Percentiles rank a stretch among this genome's conserved stretches.
Evolutionary conservation across 805 yeast genomes (phyloP).

Genomic region (Saccharomyces kudriavzevii): DNA sequence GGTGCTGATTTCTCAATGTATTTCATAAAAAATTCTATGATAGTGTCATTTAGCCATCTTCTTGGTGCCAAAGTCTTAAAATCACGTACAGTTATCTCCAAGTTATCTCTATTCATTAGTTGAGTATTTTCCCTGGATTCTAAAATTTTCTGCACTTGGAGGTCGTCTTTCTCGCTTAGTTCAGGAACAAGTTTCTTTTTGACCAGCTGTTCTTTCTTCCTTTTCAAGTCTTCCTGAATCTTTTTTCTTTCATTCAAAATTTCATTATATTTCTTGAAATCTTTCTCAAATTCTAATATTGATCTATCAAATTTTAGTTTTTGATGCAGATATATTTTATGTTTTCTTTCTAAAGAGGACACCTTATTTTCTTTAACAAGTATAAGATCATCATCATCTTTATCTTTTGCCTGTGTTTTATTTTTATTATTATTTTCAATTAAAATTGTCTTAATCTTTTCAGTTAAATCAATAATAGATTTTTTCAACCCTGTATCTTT

Average conservation of each 20-base stretch:
- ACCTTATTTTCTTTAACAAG: conserved; percentile 24
- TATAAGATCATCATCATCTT: conserved; percentile 20
- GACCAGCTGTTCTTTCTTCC: conserved; percentile 10
- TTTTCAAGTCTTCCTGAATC: conserved; percentile 28
- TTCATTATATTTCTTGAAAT: conserved; percentile 38
- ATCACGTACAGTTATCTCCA: conserved; percentile 62
- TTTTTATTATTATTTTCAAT: conserved; percentile 7
- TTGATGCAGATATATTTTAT: conserved; percentile 13
- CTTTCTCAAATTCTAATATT: conserved; percentile 27
- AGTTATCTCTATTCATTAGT: conserved; percentile 29
- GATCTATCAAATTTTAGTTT: conserved; percentile 23
- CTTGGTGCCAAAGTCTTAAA: conserved; percentile 60
- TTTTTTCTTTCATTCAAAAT: conserved; percentile 37
- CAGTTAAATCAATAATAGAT: conserved; percentile 22
- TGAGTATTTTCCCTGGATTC: conserved; percentile 23
- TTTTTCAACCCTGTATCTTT: conserved; percentile 9
- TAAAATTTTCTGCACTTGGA: conserved; percentile 23
- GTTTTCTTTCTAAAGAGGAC: conserved; percentile 21
- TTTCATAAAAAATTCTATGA: conserved; percentile 73
- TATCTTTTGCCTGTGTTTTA: not conserved
- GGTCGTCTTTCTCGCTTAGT: conserved; percentile 18
- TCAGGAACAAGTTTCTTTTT: conserved; percentile 22
- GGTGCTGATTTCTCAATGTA: conserved; percentile 29
- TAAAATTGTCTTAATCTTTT: conserved; percentile 20
- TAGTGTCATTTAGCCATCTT: conserved; percentile 83